Evolutionary conservation across 768 basidiomycete genomes (phyloP).

Genomic region (Podaxis pistillaris): DNA sequence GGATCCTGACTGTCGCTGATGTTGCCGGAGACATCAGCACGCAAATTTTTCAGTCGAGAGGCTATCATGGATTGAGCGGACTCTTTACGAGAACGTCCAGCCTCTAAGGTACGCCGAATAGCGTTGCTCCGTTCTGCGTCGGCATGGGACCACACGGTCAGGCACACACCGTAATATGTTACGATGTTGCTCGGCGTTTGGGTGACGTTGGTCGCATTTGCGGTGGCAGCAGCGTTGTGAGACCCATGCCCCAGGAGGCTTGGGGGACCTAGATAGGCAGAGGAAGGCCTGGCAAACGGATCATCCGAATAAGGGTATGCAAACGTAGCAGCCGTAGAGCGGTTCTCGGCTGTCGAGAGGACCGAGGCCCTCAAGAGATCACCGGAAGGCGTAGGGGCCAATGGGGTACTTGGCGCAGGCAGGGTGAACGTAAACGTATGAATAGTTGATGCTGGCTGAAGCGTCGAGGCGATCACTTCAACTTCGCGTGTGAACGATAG

Average conservation of each 20-base stretch:
- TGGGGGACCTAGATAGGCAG: slow-evolving; percentile 80
- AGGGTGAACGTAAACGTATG: slow-evolving; percentile 90
- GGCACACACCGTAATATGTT: slow-evolving; percentile 87
- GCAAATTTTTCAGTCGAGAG: slow-evolving; percentile 63
- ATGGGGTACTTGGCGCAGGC: slow-evolving; percentile 71
- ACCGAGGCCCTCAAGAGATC: slow-evolving; percentile 76
- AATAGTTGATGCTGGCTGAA: slow-evolving; percentile 90
- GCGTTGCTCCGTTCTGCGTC: slow-evolving; percentile 84
- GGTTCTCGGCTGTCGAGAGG: slow-evolving; percentile 59
- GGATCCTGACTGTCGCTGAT: slow-evolving; percentile 50
- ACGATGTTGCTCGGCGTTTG: slow-evolving; percentile 44
- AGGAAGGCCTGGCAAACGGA: slow-evolving; percentile 76
- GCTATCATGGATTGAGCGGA: slow-evolving; percentile 72
- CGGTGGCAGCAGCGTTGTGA: slow-evolving; percentile 31
- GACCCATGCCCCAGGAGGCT: slow-evolving; percentile 53
- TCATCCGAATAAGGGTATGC: slow-evolving; percentile 75
- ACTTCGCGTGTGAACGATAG: slow-evolving; percentile 91
- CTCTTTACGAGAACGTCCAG: slow-evolving; percentile 75
- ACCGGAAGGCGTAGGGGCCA: slow-evolving; percentile 70
- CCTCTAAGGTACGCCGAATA: slow-evolving; percentile 80
- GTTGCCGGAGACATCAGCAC: slow-evolving; percentile 50
- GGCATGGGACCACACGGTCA: slow-evolving; percentile 95
- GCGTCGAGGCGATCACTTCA: slow-evolving; percentile 91
- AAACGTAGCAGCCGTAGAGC: slow-evolving; percentile 69
- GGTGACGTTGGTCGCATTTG: slow-evolving; percentile 31